Percentiles rank a stretch among this genome's conserved stretches.
Conservation (phyloP, 352 stramenopile species). For the Pythium folliculosum region DNA sequence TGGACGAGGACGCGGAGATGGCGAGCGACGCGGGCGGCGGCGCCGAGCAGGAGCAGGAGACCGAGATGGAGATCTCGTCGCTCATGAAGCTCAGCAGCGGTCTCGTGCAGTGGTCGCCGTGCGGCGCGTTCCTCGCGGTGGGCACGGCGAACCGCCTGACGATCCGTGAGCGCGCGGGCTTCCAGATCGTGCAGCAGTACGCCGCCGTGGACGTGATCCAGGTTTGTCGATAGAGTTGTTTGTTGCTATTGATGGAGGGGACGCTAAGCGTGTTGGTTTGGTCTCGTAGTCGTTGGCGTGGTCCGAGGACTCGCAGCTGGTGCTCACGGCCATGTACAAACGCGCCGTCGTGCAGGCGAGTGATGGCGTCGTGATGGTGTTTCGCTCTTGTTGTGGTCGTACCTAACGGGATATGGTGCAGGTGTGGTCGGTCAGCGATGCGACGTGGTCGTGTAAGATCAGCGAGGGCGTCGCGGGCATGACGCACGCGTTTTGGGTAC, state of each 20-base stretch:
- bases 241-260: too few species aligned
- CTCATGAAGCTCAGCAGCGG: constrained; percentile 50
- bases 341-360: constrained; percentile 44
- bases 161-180: constrained; percentile 49
- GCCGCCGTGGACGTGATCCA: constrained; percentile 54
- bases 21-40: too few species aligned
- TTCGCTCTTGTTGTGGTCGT: background rate
- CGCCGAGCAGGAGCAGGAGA: constrained; percentile 8
- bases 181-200: constrained; percentile 75
- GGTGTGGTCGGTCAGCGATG: constrained; percentile 68
- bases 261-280: too few species aligned
- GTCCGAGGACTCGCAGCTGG: constrained; percentile 68
- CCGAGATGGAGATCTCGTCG: constrained; percentile 50
- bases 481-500: constrained; percentile 49
- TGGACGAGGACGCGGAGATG: background rate
- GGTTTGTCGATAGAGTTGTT: constrained; percentile 12
- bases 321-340: constrained; percentile 68
- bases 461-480: constrained; percentile 72
- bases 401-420: background rate
- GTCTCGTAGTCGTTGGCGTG: constrained; percentile 38
- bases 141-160: constrained; percentile 53
- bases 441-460: constrained; percentile 73
- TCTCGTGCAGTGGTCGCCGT: constrained; percentile 72
- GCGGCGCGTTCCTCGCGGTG: constrained; percentile 53
- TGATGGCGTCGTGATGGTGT: background rate